Conservation (phyloP, 2,329 filamentous ascomycete genomes). For the Aspergillus intermedius region DNA sequence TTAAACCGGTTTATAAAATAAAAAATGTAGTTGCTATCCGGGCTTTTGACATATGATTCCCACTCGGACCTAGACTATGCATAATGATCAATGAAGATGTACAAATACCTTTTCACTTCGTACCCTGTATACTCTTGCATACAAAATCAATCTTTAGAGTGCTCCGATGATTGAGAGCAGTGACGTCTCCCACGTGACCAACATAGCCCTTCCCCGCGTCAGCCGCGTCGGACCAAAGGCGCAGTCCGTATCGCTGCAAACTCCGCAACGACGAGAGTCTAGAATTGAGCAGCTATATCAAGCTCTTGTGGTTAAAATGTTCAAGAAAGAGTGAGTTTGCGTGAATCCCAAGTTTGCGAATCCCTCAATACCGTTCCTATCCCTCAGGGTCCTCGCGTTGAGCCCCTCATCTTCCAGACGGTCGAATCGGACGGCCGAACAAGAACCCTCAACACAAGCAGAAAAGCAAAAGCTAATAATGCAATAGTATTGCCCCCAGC, state of each 20-base stretch:
- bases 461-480: slow-evolving; percentile 5
- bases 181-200: slow-evolving; percentile 9
- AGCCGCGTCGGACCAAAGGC: slow-evolving; percentile 15
- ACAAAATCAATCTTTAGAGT: background rate
- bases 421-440: background rate
- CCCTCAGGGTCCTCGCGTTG: too few species aligned
- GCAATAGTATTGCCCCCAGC: slow-evolving; percentile 60
- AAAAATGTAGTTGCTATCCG: slow-evolving; percentile 2
- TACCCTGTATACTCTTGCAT: background rate
- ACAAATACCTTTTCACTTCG: background rate
- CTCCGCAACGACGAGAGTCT: background rate
- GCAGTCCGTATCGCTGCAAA: slow-evolving; percentile 5
- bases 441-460: background rate
- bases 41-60: slow-evolving; percentile 1
- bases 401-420: background rate
- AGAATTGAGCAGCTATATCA: slow-evolving; percentile 4
- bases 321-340: slow-evolving; percentile 76
- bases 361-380: too few species aligned
- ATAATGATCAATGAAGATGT: background rate
- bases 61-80: background rate
- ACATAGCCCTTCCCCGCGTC: slow-evolving; percentile 20
- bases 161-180: too few species aligned
- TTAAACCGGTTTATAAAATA: slow-evolving; percentile 20
- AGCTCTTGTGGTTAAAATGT: slow-evolving; percentile 54
- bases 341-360: background rate